Evolutionary conservation across 2,329 filamentous ascomycete genomes (phyloP).

Genomic region (Fusarium sp.): DNA sequence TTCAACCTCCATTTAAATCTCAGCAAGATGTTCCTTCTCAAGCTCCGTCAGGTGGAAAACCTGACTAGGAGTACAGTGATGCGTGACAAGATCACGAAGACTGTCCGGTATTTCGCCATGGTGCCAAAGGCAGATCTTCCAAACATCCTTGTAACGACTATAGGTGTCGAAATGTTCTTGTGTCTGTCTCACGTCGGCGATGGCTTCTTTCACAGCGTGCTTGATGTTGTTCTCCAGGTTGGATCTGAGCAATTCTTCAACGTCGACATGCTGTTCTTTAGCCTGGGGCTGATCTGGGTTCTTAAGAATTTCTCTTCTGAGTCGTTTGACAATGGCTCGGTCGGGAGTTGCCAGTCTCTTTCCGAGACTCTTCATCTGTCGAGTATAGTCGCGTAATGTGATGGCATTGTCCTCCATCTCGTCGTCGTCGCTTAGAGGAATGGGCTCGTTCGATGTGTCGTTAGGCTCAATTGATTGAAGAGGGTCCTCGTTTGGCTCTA

Average conservation of each 20-base stretch:
- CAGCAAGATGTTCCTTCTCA: fast-evolving
- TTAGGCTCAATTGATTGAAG: not conserved
- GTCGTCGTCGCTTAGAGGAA: fast-evolving
- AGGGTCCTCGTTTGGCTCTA: fast-evolving
- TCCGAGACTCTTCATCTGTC: fast-evolving
- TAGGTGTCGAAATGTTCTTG: not conserved
- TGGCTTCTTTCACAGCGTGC: no score
- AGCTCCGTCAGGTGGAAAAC: not conserved
- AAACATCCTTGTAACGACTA: not conserved
- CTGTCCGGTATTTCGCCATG: not conserved
- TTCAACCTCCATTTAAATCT: not conserved
- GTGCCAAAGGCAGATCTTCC: not conserved
- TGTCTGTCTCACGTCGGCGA: fast-evolving
- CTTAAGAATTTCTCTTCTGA: fast-evolving
- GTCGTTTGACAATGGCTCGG: fast-evolving
- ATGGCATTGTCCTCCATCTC: fast-evolving
- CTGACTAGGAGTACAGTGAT: fast-evolving
- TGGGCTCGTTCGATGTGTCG: fast-evolving
- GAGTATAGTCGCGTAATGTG: fast-evolving
- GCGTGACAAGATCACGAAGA: not conserved
- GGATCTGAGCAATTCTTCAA: no score
- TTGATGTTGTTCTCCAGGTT: no score
- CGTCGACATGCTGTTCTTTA: not conserved
- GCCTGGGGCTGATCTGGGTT: not conserved
- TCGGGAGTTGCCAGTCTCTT: fast-evolving